These are phyloP conservation scores for Candida parachauliodes DNA, from an alignment of 805 yeast genomes.

Conservation along the genomic window DNA sequence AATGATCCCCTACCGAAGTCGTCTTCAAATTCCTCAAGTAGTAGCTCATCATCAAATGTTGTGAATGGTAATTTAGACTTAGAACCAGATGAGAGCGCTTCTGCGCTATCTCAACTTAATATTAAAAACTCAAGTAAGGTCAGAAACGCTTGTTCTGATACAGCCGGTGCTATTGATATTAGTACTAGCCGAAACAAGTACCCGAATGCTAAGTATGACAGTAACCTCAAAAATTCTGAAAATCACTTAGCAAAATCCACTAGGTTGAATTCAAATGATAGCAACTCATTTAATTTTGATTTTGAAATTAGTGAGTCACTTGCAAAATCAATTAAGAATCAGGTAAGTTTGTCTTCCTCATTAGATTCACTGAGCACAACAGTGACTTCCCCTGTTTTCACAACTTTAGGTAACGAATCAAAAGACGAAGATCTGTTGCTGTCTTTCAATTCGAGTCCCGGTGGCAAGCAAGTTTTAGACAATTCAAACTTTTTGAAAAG, in stretches of 20 bases:
- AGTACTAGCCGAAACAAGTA: conserved; percentile 6
- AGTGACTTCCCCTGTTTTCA: conserved; percentile 33
- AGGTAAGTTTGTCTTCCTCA: conserved; percentile 24
- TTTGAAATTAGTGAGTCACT: conserved; percentile 45
- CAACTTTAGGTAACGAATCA: conserved; percentile 20
- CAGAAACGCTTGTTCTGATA: neutral
- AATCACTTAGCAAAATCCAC: too few species aligned
- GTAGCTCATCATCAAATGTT: conserved; percentile 18
- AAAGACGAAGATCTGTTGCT: conserved; percentile 38
- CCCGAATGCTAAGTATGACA: neutral
- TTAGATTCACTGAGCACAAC: conserved; percentile 33
- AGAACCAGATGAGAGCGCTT: conserved; percentile 40
- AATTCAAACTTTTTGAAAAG: conserved; percentile 10
- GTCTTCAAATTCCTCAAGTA: conserved; percentile 20
- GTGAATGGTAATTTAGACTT: conserved; percentile 28
- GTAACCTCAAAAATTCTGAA: too few species aligned
- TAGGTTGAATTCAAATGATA: conserved; percentile 4
- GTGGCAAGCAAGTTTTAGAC: neutral
- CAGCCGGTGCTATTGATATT: conserved; percentile 8
- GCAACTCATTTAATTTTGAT: conserved; percentile 23
- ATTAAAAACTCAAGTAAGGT: conserved; percentile 6
- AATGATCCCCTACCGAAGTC: conserved; percentile 46
- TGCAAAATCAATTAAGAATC: conserved; percentile 35
- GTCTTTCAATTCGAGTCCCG: conserved; percentile 29
- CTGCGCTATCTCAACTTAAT: conserved; percentile 36